Base-by-base conservation (phyloP, 148 eudicot genomes). In the Vaccinium corymbosum region DNA sequence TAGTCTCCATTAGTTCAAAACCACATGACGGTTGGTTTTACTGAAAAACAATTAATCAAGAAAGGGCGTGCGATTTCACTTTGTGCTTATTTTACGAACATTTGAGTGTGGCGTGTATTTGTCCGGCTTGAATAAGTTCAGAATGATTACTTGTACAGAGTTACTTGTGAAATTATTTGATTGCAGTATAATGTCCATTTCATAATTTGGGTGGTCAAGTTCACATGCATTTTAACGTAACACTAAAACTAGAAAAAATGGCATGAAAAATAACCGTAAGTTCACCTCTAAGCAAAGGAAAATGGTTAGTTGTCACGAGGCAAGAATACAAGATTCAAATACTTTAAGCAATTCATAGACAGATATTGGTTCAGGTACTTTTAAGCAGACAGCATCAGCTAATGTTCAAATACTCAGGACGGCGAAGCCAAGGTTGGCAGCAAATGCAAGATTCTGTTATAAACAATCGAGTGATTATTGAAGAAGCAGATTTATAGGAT, bases 71-170 rank as follows among this genome's bases (percentile, higher is more conserved):
- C 56, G 3, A 38, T 82, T 82, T 72, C 11, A 35, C 38, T 52
- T 82, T 11, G 25, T 71, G 59, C 68, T 29, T 32, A 29, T 27
- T 29, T 32, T 81, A 51, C 66, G 13, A 62, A 53, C 1, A 6
- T 73, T 72, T 53, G 68, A 14, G 42, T 72, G 25, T 82, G 79
- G 84, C 32, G 78, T 82, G 79, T 29, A 72, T 72, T 20, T 82
- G 20, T 53, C n/a, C 55, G n/a, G 51, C 51, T 73, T 17, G 50
- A 70, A 6, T 82, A 49, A 72, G 51, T 35, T 82, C 53, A 53
- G n/a, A 15, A 53, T 0, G 13, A 19, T 20, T 70, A 19, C 50
- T 50, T 71, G 78, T 71, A 70, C 38, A 73, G 20, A 53, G 70
- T 53, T 71, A 17, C n/a, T 51, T 13, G 15, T 29, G 20, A 4